Evolutionary conservation across 106 monocot genomes (phyloP).

Genomic region (Hemerocallis citrina): DNA sequence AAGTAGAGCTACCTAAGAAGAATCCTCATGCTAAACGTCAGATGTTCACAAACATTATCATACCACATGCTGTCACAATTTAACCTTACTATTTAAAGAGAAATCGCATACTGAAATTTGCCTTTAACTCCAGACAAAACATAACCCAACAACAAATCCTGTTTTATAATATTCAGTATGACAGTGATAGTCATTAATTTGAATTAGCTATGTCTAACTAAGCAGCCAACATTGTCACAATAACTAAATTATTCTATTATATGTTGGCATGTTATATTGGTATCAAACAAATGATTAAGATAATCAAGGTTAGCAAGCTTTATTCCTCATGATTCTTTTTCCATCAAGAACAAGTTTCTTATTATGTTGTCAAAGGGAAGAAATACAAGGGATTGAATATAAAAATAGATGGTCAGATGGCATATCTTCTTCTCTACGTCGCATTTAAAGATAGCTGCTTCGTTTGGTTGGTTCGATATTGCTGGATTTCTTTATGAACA

Average conservation of each 20-base stretch:
- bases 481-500: conserved; percentile 8
- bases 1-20: conserved; percentile 8
- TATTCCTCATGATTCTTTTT: conserved; percentile 7
- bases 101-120: conserved; percentile 1
- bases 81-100: too few species aligned
- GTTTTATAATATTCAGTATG: too few species aligned
- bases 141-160: not conserved
- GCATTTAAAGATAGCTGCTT: conserved; percentile 4
- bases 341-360: conserved; percentile 23
- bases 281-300: too few species aligned
- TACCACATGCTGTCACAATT: conserved; percentile 6
- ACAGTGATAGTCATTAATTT: conserved; percentile 23
- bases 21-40: conserved; percentile 11
- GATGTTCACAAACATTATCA: not conserved
- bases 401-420: conserved; percentile 22
- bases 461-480: conserved; percentile 10
- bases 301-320: not conserved
- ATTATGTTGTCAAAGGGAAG: too few species aligned
- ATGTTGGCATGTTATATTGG: too few species aligned
- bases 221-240: conserved; percentile 7
- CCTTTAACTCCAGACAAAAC: conserved; percentile 6
- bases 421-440: conserved; percentile 15
- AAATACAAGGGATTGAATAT: not conserved
- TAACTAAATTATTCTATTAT: not conserved
- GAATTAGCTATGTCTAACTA: conserved; percentile 6